Evolutionary conservation across 176 grass and related monocot genomes (phyloP).

Genomic region (Elymus sibiricus): DNA sequence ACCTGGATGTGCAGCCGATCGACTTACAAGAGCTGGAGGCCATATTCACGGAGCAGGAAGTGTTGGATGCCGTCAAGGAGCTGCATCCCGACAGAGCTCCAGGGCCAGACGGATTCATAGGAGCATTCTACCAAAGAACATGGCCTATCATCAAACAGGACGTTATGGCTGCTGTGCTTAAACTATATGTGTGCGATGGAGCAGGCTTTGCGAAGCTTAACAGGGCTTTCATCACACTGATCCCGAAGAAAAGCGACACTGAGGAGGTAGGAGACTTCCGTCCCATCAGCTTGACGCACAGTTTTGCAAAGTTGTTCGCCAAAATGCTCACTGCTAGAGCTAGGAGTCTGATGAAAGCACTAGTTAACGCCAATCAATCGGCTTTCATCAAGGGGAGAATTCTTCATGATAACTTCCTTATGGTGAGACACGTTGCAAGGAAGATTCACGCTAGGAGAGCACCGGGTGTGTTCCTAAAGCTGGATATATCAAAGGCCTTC

Average conservation of each 20-base stretch:
- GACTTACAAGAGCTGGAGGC: too few relatives aligned
- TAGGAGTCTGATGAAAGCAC: too few relatives aligned
- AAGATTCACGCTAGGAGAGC: neutral
- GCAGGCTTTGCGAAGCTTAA: too few relatives aligned
- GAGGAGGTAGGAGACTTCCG: too few relatives aligned
- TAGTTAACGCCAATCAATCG: neutral
- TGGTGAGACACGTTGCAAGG: neutral
- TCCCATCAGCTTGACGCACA: too few relatives aligned
- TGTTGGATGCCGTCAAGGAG: neutral
- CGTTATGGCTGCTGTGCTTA: neutral
- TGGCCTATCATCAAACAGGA: neutral
- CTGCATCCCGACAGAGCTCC: neutral
- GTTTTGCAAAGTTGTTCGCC: too few relatives aligned
- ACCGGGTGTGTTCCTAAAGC: neutral
- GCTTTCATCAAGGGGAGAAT: neutral
- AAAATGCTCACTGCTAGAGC: too few relatives aligned
- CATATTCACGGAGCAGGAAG: too few relatives aligned
- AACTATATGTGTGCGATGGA: too few relatives aligned
- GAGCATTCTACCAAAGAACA: neutral
- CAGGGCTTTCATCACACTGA: too few relatives aligned
- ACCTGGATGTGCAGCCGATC: too few relatives aligned
- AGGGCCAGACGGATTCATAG: neutral
- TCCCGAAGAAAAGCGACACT: too few relatives aligned
- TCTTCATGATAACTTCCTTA: neutral
- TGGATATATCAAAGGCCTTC: neutral